These are phyloP conservation scores for Trametes coccinea DNA, from an alignment of 768 basidiomycete genomes.

Conservation along the genomic window DNA sequence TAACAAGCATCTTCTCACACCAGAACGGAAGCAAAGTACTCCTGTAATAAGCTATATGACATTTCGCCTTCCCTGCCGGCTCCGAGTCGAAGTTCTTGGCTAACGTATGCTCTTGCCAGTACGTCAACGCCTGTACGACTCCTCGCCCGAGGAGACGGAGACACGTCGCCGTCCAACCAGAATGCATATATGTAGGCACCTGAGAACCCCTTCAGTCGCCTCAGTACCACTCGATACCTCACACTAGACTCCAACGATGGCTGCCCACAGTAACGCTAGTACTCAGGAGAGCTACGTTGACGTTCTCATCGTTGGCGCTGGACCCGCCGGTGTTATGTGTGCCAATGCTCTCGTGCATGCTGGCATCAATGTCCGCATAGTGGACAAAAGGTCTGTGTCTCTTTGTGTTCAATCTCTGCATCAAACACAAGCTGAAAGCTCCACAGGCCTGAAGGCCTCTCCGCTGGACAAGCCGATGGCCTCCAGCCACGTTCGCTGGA, in stretches of 20 bases:
- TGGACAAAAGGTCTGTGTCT: slow-evolving; percentile 57
- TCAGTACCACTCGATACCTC: no score
- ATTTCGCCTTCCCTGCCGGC: no score
- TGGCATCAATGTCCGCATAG: slow-evolving; percentile 58
- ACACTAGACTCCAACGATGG: background rate
- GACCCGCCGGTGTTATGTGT: slow-evolving; percentile 66
- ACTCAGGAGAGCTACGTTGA: slow-evolving; percentile 44
- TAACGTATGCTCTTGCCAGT: no score
- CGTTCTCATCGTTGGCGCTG: slow-evolving; percentile 62
- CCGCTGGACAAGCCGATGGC: slow-evolving; percentile 55
- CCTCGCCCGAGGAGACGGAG: no score
- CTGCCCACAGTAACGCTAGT: background rate
- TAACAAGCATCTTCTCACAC: no score
- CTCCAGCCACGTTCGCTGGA: slow-evolving; percentile 58
- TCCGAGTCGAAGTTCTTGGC: no score
- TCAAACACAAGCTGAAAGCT: background rate
- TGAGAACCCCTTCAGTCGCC: no score
- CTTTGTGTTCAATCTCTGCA: background rate
- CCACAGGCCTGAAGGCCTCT: slow-evolving; percentile 38
- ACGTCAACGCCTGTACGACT: no score
- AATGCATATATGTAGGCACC: no score
- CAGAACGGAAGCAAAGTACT: no score
- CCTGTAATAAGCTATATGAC: no score
- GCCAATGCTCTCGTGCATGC: slow-evolving; percentile 58
- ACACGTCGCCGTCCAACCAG: no score